Percentiles rank a stretch among this genome's conserved stretches.
Conservation (phyloP, 2,329 filamentous ascomycete genomes). For the Zopfia rhizophila region DNA sequence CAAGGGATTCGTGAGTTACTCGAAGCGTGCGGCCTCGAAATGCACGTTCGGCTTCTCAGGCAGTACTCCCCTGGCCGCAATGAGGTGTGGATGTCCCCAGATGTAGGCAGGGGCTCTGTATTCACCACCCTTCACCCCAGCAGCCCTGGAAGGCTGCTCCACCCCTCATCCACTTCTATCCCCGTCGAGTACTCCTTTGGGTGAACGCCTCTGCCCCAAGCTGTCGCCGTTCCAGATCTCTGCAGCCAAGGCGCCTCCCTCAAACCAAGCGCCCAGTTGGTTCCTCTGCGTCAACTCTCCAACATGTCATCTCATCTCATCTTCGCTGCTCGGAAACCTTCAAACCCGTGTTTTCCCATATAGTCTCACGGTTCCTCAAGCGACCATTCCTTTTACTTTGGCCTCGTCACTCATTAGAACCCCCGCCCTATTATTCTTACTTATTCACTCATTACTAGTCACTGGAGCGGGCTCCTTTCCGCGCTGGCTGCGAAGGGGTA, state of each 20-base stretch:
- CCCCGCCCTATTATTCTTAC: constrained; percentile 42
- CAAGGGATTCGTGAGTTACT: constrained; percentile 42
- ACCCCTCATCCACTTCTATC: constrained; percentile 41
- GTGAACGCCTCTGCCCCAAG: constrained; percentile 49
- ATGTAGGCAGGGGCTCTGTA: constrained; percentile 18
- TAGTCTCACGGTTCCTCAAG: constrained; percentile 46
- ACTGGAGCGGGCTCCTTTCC: constrained; percentile 52
- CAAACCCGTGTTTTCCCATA: constrained; percentile 47
- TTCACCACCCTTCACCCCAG: constrained; percentile 42
- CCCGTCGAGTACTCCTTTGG: constrained; percentile 46
- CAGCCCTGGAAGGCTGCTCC: constrained; percentile 46
- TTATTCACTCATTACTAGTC: constrained; percentile 37
- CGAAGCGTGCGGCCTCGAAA: constrained; percentile 26
- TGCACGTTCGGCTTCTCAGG: constrained; percentile 26
- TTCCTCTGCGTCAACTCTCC: constrained; percentile 49
- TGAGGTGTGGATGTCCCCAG: constrained; percentile 20
- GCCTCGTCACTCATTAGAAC: constrained; percentile 53
- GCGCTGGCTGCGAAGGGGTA: constrained; percentile 51
- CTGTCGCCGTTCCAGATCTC: constrained; percentile 53
- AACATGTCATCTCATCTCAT: constrained; percentile 44
- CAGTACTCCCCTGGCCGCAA: constrained; percentile 14
- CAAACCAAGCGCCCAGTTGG: constrained; percentile 48
- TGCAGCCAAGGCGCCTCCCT: constrained; percentile 54
- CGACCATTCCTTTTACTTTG: constrained; percentile 47
- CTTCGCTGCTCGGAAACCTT: constrained; percentile 41